Base-by-base conservation (phyloP, 441 rosid species). In the California macrophylla region DNA sequence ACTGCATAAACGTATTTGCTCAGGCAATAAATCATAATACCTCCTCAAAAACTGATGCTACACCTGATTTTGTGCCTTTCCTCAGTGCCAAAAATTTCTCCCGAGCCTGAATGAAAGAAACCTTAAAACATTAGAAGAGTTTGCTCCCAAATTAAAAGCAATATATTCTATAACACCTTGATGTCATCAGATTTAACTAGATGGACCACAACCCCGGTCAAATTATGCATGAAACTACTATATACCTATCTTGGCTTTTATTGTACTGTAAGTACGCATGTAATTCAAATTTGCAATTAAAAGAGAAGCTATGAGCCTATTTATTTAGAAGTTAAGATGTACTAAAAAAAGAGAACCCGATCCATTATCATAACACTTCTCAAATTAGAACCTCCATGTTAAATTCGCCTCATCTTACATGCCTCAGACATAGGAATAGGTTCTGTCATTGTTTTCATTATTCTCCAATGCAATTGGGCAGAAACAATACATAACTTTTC, bases 41-140 rank as follows among this genome's bases (percentile, higher is more conserved):
- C 94, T 93, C 97, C 82, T 96, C 97, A 67, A 93, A 82, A 73
- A 82, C 77, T 74, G 80, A 70, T 65, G 97, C 97, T 66, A 93
- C 83, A 36, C 88, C 92, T 75, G 75, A 77, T 83, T 79, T 89
- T 38, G 98, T 93, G 75, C 98, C 97, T 82, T 96, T 96, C 90
- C 93, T 89, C 79, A 96, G 74, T 21, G 99, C 88, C 69, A 96
- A 84, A 83, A 91, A 96, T 84, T 91, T 96, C 82, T 96, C 99
- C 69, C 99, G 97, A 74, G 93, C 92, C 99, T 96, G 80, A 61
- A 15, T 3, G 10, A 63, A 63, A 29, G 38, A 18, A 63, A n/a
- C 15, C 3, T 58, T 13, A 24, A 5, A 24, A 58, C 16, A 58
- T 58, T 10, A 3, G 15, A 58, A 58, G 64, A 58, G 29, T 10